Percentiles rank a stretch among this genome's conserved stretches.
Evolutionary conservation across 108 stramenopile genomes (phyloP).

Genomic region (Discostella pseudostelligera): DNA sequence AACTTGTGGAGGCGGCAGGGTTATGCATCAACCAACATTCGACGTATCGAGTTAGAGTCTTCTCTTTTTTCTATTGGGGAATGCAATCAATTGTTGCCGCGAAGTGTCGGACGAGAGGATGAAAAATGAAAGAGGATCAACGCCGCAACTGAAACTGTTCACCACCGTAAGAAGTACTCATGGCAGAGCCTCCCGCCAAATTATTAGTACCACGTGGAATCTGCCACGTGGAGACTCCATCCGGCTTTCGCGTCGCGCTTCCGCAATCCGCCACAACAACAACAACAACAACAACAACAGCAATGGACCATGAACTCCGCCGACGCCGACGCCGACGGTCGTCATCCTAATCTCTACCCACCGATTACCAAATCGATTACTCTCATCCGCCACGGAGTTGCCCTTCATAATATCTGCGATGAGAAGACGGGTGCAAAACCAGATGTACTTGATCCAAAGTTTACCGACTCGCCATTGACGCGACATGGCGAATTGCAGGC

Average conservation of each 20-base stretch:
- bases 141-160: no score
- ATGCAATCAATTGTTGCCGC: slow-evolving; percentile 19
- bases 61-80: slow-evolving; percentile 9
- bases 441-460: slow-evolving; percentile 41
- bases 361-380: slow-evolving; percentile 50
- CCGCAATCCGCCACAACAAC: no score
- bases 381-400: slow-evolving; percentile 76
- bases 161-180: no score
- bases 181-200: no score
- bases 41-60: slow-evolving; percentile 13
- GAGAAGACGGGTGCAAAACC: slow-evolving; percentile 41
- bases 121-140: background rate
- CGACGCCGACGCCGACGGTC: no score
- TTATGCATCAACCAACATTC: background rate
- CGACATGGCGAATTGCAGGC: slow-evolving; percentile 60
- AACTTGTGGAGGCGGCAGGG: slow-evolving; percentile 10
- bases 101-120: no score
- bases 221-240: no score
- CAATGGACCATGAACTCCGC: no score
- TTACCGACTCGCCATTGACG: slow-evolving; percentile 69
- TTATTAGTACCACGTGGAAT: no score
- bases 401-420: slow-evolving; percentile 63
- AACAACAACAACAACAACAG: no score
- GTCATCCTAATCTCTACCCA: background rate
- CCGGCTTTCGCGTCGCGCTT: no score